A percentile compares a stretch with the other conserved stretches of the same genome.
phyloP scores from a whole-genome alignment of 805 yeast genomes.

The Myxozyma neglecta region DNA sequence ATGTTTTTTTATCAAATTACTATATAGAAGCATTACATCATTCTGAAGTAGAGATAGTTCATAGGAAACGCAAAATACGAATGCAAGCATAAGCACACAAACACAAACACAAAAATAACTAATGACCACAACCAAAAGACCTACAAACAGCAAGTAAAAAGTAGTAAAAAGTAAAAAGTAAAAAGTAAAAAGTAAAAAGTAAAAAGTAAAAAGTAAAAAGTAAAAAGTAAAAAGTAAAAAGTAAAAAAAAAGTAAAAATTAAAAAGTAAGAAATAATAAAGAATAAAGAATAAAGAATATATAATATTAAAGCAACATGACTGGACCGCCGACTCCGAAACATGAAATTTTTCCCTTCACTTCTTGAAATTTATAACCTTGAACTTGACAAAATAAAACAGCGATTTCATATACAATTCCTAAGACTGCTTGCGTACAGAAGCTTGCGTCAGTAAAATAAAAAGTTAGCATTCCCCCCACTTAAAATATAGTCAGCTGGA shows the following conservation, averaged over 20 bases:
- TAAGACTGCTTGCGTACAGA: background rate
- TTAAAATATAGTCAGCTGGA: too few species aligned
- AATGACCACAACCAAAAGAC: conserved; percentile 27
- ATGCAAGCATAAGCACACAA: background rate
- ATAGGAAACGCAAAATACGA: background rate
- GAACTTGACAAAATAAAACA: background rate
- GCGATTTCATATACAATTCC: background rate
- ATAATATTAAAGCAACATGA: background rate
- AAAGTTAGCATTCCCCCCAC: too few species aligned
- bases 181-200: background rate
- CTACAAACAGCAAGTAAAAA: background rate
- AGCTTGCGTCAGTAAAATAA: background rate
- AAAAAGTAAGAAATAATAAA: background rate
- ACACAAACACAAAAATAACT: background rate
- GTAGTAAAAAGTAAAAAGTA: background rate
- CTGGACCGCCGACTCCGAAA: background rate
- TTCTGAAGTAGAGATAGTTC: too few species aligned
- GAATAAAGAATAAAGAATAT: too few species aligned
- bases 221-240: too few species aligned
- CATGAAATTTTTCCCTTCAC: background rate
- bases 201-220: background rate
- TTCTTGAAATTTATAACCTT: background rate
- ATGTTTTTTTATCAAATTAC: too few species aligned
- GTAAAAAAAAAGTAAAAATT: background rate
- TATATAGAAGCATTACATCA: too few species aligned